A percentile compares a stretch with the other conserved stretches of the same genome.
phyloP scores from a whole-genome alignment of 805 yeast species.

The Saccharomyces cerevisiae region DNA sequence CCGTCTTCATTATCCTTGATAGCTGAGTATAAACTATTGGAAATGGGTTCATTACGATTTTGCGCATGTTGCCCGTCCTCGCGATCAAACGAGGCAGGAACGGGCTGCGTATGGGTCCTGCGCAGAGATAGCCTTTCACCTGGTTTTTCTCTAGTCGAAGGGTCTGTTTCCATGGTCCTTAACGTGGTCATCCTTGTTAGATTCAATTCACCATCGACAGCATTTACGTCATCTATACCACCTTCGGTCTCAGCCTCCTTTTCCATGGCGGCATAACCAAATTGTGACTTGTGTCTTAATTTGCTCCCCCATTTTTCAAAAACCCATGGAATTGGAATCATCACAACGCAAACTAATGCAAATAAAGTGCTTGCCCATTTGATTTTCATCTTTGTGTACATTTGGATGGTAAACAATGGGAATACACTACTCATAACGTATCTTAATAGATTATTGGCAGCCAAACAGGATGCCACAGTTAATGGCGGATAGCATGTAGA shows the following conservation, averaged over 20 bases:
- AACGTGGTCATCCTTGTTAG: constrained; percentile 7
- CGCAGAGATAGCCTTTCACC: not conserved
- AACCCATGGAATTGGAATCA: constrained; percentile 70
- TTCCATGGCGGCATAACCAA: constrained; percentile 48
- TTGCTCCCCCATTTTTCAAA: constrained; percentile 51
- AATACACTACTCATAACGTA: constrained; percentile 66
- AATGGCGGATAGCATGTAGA: constrained; percentile 66
- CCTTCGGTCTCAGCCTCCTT: constrained; percentile 32
- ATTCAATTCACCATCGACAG: not conserved
- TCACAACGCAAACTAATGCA: constrained; percentile 54
- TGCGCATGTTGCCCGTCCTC: not conserved
- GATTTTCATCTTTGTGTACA: constrained; percentile 62
- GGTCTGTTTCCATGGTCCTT: constrained; percentile 6
- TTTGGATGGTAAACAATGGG: constrained; percentile 83
- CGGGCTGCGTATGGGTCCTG: not conserved
- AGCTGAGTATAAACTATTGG: not conserved
- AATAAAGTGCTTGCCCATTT: constrained; percentile 71
- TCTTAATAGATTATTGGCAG: constrained; percentile 78
- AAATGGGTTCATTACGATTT: not conserved
- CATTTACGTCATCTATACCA: constrained; percentile 1
- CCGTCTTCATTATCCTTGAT: constrained; percentile 1
- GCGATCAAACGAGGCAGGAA: not conserved
- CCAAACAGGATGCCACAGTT: constrained; percentile 77
- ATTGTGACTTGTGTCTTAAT: constrained; percentile 49
- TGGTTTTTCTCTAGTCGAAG: constrained; percentile 1